phyloP scores from a whole-genome alignment of 2,329 filamentous ascomycete genomes.

The Dactylellina sp. region DNA sequence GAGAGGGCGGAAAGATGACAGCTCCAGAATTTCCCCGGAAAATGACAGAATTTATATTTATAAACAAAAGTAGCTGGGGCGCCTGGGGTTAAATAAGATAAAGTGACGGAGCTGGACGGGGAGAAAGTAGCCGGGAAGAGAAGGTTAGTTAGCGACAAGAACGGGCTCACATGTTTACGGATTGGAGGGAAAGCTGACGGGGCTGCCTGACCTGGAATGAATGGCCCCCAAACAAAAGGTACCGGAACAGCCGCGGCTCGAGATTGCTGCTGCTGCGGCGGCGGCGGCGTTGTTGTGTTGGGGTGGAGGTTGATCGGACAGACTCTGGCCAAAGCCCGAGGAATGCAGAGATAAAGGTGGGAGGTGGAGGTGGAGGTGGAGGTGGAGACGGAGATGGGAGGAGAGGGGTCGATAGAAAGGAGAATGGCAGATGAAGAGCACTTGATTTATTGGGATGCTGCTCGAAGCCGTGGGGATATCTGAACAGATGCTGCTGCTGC shows the following conservation, averaged over 20 bases:
- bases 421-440: no score
- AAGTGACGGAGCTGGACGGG: slow-evolving; percentile 6
- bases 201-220: slow-evolving; percentile 53
- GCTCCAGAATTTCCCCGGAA: slow-evolving; percentile 26
- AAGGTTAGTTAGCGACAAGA: slow-evolving; percentile 1
- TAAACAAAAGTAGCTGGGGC: slow-evolving; percentile 22
- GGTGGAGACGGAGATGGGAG: neutral
- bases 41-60: slow-evolving; percentile 10
- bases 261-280: slow-evolving; percentile 7
- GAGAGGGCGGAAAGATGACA: neutral
- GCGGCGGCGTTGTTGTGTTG: slow-evolving; percentile 13
- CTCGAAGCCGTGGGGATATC: no score
- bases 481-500: no score
- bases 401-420: no score
- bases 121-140: slow-evolving; percentile 5
- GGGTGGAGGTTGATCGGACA: no score
- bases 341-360: neutral
- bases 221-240: no score
- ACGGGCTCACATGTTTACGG: slow-evolving; percentile 46
- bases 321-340: no score
- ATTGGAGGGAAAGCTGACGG: slow-evolving; percentile 9
- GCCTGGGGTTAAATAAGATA: slow-evolving; percentile 35
- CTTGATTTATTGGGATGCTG: no score
- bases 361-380: slow-evolving; percentile 2
- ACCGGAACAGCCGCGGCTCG: slow-evolving; percentile 38